Evolutionary conservation across 148 eudicot genomes (phyloP), one percentile per base, ranked within the genome.

Genomic region (Rhododendron williamsianum): DNA sequence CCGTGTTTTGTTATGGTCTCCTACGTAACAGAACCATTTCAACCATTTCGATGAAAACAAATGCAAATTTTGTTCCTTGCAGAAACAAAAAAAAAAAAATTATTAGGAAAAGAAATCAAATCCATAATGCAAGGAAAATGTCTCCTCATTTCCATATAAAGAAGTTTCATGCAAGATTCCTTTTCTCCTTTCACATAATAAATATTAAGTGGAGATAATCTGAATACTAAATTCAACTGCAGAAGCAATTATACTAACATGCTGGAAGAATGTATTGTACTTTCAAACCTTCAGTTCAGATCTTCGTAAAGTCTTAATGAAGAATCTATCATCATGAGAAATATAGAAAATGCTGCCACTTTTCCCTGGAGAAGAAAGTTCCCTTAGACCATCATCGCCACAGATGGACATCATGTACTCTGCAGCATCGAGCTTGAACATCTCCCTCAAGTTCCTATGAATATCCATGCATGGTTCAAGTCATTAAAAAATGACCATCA

Each of bases 331-430:
- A 89, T 97, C 98, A 80, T 93, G 94, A 51, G 99, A 97, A 78
- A 94, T 88, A 85, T 91, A 95, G 90, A 97, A 95, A 81, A 97
- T 78, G 92, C 98, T 94, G 82, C 99, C 99, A 89, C 99, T 97
- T 91, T 97, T 97, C 67, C 99, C 99, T 1, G 98, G 91, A 72
- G 99, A 97, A 86, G 89, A 90, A 84, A 93, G 91, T 88, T 92
- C 98, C 89, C 96, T 93, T 80, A 97, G 90, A 82, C 96, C 98
- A 89, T 97, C 92, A 87, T 95, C 96, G 35, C 98, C 99, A 86
- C 99, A 97, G 38, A 97, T 95, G 73, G 99, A 97, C 98, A 97
- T 95, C 99, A 97, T 97, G 89, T 95, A 97, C 65, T 97, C 99
- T 71, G 99, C 96, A 88, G 99, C 95, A 90, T 94, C 92, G 65